Evolutionary conservation across 371 early-diverging fungal genomes (phyloP).

Genomic region (Mucor indicus): DNA sequence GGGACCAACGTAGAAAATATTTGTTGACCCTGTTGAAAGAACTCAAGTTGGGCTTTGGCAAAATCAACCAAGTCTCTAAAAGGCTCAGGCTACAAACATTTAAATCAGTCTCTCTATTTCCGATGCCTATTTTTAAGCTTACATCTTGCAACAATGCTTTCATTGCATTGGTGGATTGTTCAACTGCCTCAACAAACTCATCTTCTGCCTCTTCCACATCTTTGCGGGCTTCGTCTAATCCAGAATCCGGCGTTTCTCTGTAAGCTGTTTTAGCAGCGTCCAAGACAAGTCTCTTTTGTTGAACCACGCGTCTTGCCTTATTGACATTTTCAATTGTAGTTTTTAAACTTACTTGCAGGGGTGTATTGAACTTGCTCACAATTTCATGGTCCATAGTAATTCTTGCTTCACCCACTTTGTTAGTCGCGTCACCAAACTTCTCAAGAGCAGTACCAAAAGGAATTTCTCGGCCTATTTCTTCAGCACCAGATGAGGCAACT

Average conservation of each 20-base stretch:
- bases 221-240: conserved; percentile 64
- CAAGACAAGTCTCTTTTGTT: conserved; percentile 71
- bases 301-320: conserved; percentile 82
- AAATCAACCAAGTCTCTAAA: conserved; percentile 81
- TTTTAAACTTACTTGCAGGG: conserved; percentile 68
- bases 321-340: conserved; percentile 75
- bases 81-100: conserved; percentile 66
- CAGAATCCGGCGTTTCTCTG: conserved; percentile 54
- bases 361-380: conserved; percentile 70
- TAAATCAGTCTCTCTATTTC: not conserved
- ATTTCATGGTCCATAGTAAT: conserved; percentile 74
- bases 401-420: conserved; percentile 78
- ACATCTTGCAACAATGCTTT: conserved; percentile 82
- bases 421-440: conserved; percentile 78
- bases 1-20: conserved; percentile 77
- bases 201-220: conserved; percentile 92
- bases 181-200: conserved; percentile 87
- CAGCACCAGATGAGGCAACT: conserved; percentile 63
- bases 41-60: conserved; percentile 83
- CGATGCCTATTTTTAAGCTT: conserved; percentile 10
- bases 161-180: conserved; percentile 90
- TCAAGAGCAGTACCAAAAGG: conserved; percentile 79
- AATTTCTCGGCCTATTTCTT: conserved; percentile 69
- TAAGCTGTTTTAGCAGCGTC: conserved; percentile 82
- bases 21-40: conserved; percentile 80